These are phyloP conservation scores for Pezicula radicicola DNA, from an alignment of 2,329 filamentous ascomycete genomes.

Conservation along the genomic window DNA sequence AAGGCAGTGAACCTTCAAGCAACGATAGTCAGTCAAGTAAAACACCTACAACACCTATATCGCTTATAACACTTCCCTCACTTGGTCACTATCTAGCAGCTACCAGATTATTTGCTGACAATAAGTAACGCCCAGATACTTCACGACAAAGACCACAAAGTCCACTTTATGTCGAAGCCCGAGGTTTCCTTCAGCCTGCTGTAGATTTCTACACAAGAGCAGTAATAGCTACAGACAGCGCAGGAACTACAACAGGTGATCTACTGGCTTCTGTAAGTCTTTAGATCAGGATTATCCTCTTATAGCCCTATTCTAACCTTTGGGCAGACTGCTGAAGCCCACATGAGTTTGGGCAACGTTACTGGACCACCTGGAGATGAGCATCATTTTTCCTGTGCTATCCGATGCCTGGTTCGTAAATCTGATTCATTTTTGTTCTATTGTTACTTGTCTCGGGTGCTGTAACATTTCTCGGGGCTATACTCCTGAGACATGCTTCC, in stretches of 20 bases:
- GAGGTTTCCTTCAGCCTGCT: conserved; percentile 46
- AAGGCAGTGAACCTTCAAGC: conserved; percentile 29
- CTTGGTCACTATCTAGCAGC: not conserved
- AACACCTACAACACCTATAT: not conserved
- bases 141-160: conserved; percentile 24
- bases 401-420: conserved; percentile 34
- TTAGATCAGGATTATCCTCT: not conserved
- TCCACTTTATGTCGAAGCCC: conserved; percentile 47
- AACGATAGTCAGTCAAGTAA: conserved; percentile 18
- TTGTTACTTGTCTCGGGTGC: too few relatives aligned
- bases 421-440: too few relatives aligned
- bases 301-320: not conserved
- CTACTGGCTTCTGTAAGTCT: conserved; percentile 40
- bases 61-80: too few relatives aligned
- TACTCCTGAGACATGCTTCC: too few relatives aligned
- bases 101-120: conserved; percentile 23
- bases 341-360: conserved; percentile 50
- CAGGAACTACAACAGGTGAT: conserved; percentile 35
- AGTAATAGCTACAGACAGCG: conserved; percentile 37
- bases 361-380: conserved; percentile 40
- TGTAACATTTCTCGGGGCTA: too few relatives aligned
- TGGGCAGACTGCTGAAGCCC: conserved; percentile 44
- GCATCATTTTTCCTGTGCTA: conserved; percentile 40
- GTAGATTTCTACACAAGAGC: conserved; percentile 47
- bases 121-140: conserved; percentile 27